Evolutionary conservation across 139 green algal genomes (phyloP).

Genomic region (Chlamydomonas schloesseri): DNA sequence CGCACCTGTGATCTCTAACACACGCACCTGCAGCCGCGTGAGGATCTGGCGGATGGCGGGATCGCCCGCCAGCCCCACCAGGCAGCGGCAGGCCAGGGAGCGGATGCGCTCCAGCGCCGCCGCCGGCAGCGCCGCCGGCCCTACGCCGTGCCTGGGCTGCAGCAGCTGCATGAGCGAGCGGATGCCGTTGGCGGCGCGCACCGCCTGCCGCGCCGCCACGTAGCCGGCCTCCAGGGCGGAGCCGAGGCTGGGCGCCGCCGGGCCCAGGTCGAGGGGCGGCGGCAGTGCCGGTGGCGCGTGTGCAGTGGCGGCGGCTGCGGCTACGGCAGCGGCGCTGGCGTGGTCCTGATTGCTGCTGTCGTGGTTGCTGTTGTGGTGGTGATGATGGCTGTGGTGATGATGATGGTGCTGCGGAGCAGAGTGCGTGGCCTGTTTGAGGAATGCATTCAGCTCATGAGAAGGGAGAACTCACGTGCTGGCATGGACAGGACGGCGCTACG

Average conservation of each 20-base stretch:
- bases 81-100: conserved; percentile 56
- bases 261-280: conserved; percentile 49
- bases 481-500: too few species aligned
- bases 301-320: background rate
- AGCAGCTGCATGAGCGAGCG: conserved; percentile 63
- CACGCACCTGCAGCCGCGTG: conserved; percentile 75
- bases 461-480: too few species aligned
- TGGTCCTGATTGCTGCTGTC: background rate
- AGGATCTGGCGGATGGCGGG: conserved; percentile 76
- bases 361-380: too few species aligned
- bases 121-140: background rate
- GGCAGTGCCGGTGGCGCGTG: background rate
- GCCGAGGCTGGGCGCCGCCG: conserved; percentile 5
- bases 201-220: conserved; percentile 51
- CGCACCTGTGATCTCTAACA: too few species aligned
- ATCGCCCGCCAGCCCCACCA: conserved; percentile 72
- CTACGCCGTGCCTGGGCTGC: conserved; percentile 46
- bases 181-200: conserved; percentile 75
- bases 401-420: too few species aligned
- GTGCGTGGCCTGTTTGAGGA: too few species aligned
- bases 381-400: too few species aligned
- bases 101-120: conserved; percentile 52
- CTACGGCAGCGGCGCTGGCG: too few species aligned
- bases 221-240: conserved; percentile 62
- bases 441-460: too few species aligned